Percentiles rank a stretch among this genome's conserved stretches.
These are phyloP conservation scores for Zangia roseola DNA, from an alignment of 768 basidiomycete genomes.

Conservation along the genomic window DNA sequence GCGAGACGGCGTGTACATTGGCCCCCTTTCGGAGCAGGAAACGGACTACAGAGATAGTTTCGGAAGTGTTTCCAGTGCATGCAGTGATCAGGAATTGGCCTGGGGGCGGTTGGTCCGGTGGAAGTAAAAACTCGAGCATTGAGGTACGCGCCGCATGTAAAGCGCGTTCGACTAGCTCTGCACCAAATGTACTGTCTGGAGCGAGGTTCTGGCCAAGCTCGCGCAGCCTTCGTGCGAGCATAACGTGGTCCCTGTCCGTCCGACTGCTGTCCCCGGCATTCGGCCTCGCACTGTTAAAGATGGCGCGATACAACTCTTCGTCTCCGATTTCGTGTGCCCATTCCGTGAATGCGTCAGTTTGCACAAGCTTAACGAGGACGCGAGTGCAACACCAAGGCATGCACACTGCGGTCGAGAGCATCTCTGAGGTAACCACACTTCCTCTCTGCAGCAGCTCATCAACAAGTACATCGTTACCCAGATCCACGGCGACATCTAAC, in stretches of 20 bases:
- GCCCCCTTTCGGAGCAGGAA: background rate
- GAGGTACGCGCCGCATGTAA: background rate
- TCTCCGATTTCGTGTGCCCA: background rate
- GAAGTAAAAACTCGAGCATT: background rate
- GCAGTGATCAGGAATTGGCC: background rate
- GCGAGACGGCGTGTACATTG: background rate
- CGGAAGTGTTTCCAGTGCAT: background rate
- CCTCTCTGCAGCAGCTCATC: background rate
- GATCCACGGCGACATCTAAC: background rate
- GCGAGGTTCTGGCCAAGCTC: background rate
- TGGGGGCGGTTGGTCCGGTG: background rate
- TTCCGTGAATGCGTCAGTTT: background rate
- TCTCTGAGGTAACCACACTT: background rate
- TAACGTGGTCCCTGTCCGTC: background rate
- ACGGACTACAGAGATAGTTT: background rate
- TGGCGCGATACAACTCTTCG: background rate
- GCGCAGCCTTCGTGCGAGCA: no score
- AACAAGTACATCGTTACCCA: background rate
- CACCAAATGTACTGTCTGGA: background rate
- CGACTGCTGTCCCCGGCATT: background rate
- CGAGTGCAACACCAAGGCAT: slow-evolving; percentile 2
- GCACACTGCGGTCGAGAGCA: background rate
- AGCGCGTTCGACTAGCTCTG: background rate
- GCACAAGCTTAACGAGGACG: background rate
- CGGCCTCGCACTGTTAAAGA: background rate